Evolutionary conservation across 2,329 filamentous ascomycete genomes (phyloP).

Genomic region (Aureobasidium sp.): DNA sequence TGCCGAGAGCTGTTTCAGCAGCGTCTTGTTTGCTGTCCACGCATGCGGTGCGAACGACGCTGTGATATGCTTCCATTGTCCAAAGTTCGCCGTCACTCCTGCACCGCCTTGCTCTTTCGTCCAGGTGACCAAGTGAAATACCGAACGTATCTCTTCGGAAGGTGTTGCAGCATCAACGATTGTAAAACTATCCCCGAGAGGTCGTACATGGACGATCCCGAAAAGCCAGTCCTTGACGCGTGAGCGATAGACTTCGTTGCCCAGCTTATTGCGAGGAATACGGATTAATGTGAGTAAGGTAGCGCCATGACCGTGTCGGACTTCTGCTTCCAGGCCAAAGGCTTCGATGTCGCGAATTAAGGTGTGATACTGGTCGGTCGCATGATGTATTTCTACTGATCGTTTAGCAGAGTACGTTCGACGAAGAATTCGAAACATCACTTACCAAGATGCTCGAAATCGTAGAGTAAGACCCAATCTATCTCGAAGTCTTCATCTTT

Average conservation of each 20-base stretch:
- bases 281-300: background rate
- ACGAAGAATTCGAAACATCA: too few species aligned
- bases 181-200: background rate
- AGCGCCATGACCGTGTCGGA: background rate
- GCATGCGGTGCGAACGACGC: slow-evolving; percentile 1
- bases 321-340: background rate
- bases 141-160: background rate
- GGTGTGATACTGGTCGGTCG: background rate
- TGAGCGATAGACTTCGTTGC: slow-evolving; percentile 1
- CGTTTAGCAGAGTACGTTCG: background rate
- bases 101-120: slow-evolving; percentile 4
- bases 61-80: background rate
- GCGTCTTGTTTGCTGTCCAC: background rate
- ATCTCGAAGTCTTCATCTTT: slow-evolving; percentile 3
- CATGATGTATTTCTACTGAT: background rate
- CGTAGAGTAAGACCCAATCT: background rate
- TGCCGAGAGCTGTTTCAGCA: background rate
- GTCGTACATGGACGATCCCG: background rate
- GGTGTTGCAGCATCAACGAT: background rate
- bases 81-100: background rate
- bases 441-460: background rate
- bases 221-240: slow-evolving; percentile 5
- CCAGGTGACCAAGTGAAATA: slow-evolving; percentile 1
- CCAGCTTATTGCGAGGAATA: background rate
- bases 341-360: background rate